Conservation (phyloP, 2,329 filamentous ascomycete species). For the Penicillium sp. region DNA sequence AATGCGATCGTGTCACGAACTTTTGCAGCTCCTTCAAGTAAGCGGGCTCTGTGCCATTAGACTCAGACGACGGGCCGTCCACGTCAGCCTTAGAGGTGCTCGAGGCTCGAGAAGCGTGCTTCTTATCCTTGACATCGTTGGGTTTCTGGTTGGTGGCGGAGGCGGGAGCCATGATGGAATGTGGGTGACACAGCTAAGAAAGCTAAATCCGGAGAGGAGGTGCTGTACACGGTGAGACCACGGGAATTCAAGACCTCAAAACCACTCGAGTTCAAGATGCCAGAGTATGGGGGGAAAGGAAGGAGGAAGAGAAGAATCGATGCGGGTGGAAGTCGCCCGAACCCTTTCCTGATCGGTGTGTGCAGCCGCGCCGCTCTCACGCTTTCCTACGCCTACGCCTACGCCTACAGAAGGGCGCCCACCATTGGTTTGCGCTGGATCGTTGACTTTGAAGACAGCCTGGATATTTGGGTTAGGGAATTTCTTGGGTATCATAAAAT, state of each 20-base stretch:
- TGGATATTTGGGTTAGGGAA: too few species aligned
- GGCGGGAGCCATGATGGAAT: constrained; percentile 59
- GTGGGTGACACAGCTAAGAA: constrained; percentile 21
- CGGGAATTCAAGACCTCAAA: too few species aligned
- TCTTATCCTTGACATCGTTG: constrained; percentile 66
- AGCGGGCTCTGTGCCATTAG: constrained; percentile 65
- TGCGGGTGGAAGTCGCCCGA: constrained; percentile 35
- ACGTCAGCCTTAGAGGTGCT: constrained; percentile 29
- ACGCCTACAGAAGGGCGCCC: too few species aligned
- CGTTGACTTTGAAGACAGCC: too few species aligned
- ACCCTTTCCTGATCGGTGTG: constrained; percentile 24
- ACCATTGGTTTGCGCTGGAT: too few species aligned
- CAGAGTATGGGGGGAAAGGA: constrained; percentile 8
- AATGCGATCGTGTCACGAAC: constrained; percentile 51
- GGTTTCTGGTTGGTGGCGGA: constrained; percentile 60
- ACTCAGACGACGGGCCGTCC: constrained; percentile 43
- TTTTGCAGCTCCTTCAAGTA: constrained; percentile 89
- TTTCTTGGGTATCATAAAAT: constrained; percentile 17
- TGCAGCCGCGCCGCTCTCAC: constrained; percentile 15
- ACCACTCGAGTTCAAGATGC: too few species aligned
- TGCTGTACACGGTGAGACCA: constrained; percentile 12
- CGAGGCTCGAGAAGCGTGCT: constrained; percentile 46
- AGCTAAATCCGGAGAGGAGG: constrained; percentile 9
- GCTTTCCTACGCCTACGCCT: too few species aligned
- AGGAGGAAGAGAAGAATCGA: constrained; percentile 25